Evolutionary conservation across 2,329 filamentous ascomycete genomes (phyloP).

Genomic region (Teratosphaeria viscida): DNA sequence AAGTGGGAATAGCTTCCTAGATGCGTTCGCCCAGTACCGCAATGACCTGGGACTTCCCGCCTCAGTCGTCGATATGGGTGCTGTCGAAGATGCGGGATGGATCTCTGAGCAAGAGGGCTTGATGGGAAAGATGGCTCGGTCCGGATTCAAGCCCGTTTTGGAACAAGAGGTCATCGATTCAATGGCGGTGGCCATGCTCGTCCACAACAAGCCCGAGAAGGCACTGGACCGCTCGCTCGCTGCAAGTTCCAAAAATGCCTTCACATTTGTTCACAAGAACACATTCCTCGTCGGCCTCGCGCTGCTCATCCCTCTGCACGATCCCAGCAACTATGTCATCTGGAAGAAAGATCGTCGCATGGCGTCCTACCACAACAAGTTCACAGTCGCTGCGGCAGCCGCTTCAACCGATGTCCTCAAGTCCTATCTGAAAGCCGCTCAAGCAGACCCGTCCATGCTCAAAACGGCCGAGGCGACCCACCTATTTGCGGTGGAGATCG

Average conservation of each 20-base stretch:
- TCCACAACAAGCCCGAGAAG: not conserved
- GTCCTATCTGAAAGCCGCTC: not conserved
- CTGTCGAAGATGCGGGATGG: constrained; percentile 21
- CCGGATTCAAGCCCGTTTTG: not conserved
- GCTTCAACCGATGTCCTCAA: not conserved
- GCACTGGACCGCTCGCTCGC: not conserved
- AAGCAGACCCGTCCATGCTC: not conserved
- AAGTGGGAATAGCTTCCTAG: constrained; percentile 33
- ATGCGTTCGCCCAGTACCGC: constrained; percentile 16
- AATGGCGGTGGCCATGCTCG: not conserved
- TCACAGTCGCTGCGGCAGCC: not conserved
- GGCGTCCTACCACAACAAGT: not conserved
- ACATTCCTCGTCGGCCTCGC: not conserved
- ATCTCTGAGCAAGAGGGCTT: constrained; percentile 6
- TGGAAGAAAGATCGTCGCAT: not conserved
- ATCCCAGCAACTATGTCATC: not conserved
- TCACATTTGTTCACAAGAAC: not conserved
- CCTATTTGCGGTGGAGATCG: not conserved
- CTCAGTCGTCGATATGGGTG: constrained; percentile 17
- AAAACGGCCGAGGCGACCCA: not conserved
- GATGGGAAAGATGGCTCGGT: not conserved
- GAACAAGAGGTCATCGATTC: not conserved
- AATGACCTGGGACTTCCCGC: constrained; percentile 11
- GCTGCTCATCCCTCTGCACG: not conserved
- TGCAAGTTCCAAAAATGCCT: not conserved